phyloP scores from a whole-genome alignment of 176 grass and related monocot genomes.

The Zea luxurians region DNA sequence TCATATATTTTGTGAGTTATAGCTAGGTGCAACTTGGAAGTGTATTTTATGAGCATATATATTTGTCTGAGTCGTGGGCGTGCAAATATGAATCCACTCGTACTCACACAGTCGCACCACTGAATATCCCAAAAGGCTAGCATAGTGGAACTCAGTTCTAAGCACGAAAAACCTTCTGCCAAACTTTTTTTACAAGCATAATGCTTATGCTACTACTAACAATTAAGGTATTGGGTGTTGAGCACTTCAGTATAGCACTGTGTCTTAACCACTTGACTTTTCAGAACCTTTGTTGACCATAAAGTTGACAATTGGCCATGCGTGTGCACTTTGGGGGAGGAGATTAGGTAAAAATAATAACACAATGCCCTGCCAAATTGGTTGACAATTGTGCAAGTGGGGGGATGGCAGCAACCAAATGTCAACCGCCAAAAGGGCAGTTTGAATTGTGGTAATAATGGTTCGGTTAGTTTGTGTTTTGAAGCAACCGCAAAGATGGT shows the following conservation, averaged over 20 bases:
- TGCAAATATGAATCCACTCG: background rate
- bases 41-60: background rate
- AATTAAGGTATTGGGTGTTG: background rate
- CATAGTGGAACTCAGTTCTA: conserved; percentile 24
- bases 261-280: background rate
- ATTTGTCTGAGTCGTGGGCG: background rate
- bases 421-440: conserved; percentile 24
- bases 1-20: too few relatives aligned
- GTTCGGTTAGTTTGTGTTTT: background rate
- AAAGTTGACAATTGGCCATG: conserved; percentile 17
- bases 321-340: background rate
- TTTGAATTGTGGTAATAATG: conserved; percentile 29
- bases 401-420: conserved; percentile 29
- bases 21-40: too few relatives aligned
- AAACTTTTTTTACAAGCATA: conserved; percentile 16
- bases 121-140: conserved; percentile 20
- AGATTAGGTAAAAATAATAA: conserved; percentile 21
- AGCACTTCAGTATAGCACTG: background rate
- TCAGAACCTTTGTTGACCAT: conserved; percentile 11
- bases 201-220: background rate
- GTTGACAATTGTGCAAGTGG: conserved; percentile 39
- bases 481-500: too few relatives aligned
- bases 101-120: background rate
- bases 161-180: background rate
- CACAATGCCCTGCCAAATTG: conserved; percentile 16